phyloP scores from a whole-genome alignment of 768 basidiomycete genomes.

The Rhizopogon vinicolor region DNA sequence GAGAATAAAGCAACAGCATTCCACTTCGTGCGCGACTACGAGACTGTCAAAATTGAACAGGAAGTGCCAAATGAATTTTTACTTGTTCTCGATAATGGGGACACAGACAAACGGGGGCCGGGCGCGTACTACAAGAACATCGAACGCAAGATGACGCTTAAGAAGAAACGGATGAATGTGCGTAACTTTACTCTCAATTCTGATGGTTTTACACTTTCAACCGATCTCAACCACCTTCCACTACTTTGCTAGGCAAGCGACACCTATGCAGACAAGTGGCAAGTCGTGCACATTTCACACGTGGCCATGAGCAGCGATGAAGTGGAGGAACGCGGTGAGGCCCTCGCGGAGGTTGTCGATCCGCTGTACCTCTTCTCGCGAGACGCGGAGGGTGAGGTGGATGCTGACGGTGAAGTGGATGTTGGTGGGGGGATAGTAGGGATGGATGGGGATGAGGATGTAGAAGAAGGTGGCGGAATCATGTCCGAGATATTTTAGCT shows the following conservation, averaged over 20 bases:
- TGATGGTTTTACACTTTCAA: neutral
- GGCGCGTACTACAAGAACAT: slow-evolving; percentile 91
- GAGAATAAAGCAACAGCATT: slow-evolving; percentile 66
- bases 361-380: slow-evolving; percentile 48
- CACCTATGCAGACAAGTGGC: slow-evolving; percentile 77
- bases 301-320: slow-evolving; percentile 70
- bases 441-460: slow-evolving; percentile 48
- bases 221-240: neutral
- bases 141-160: slow-evolving; percentile 82
- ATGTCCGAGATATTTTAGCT: slow-evolving; percentile 29
- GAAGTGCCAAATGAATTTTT: slow-evolving; percentile 84
- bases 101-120: slow-evolving; percentile 40
- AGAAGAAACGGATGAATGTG: slow-evolving; percentile 81
- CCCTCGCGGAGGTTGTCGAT: slow-evolving; percentile 73
- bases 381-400: slow-evolving; percentile 50
- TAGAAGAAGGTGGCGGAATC: slow-evolving; percentile 15
- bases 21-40: slow-evolving; percentile 79
- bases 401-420: slow-evolving; percentile 57
- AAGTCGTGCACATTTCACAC: slow-evolving; percentile 71
- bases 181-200: slow-evolving; percentile 19
- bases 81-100: slow-evolving; percentile 66
- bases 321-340: slow-evolving; percentile 72
- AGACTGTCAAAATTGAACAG: slow-evolving; percentile 82
- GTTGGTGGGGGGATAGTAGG: slow-evolving; percentile 30
- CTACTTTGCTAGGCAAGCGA: slow-evolving; percentile 50